A percentile compares a stretch with the other conserved stretches of the same genome.
Evolutionary conservation across 257 asterid species (phyloP).

Genomic region (Perilla frutescens): DNA sequence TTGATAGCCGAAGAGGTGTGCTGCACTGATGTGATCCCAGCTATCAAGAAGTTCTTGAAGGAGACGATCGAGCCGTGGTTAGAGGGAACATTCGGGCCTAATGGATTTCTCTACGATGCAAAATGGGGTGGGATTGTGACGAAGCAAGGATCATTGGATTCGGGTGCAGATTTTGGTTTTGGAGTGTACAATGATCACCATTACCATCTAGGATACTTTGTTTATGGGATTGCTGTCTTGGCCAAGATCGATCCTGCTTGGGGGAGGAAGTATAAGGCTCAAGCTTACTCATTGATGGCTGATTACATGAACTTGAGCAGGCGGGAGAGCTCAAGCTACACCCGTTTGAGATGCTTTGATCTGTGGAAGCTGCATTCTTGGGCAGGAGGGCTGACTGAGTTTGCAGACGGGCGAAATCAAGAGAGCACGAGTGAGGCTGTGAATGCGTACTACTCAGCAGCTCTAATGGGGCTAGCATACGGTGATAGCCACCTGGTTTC

Average conservation of each 20-base stretch:
- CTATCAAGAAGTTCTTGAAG: slow-evolving; percentile 71
- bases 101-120: slow-evolving; percentile 79
- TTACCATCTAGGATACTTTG: slow-evolving; percentile 83
- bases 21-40: slow-evolving; percentile 66
- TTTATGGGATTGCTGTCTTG: slow-evolving; percentile 84
- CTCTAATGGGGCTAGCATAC: slow-evolving; percentile 88
- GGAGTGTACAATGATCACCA: slow-evolving; percentile 92
- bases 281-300: slow-evolving; percentile 84
- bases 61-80: slow-evolving; percentile 94
- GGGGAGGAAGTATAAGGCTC: slow-evolving; percentile 81
- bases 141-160: slow-evolving; percentile 71
- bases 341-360: slow-evolving; percentile 86
- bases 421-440: slow-evolving; percentile 97
- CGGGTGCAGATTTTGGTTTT: slow-evolving; percentile 93
- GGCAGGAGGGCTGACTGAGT: slow-evolving; percentile 95
- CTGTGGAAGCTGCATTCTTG: slow-evolving; percentile 88
- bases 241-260: slow-evolving; percentile 87
- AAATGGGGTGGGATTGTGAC: slow-evolving; percentile 97
- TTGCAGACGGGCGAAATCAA: slow-evolving; percentile 90
- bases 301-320: slow-evolving; percentile 80
- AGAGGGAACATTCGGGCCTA: slow-evolving; percentile 72
- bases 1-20: slow-evolving; percentile 88
- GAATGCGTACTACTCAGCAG: slow-evolving; percentile 91
- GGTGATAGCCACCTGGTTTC: slow-evolving; percentile 86
- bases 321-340: slow-evolving; percentile 53